These are phyloP conservation scores for Haplosporangium gracile DNA, from an alignment of 192 early-diverging fungal species.

Conservation along the genomic window DNA sequence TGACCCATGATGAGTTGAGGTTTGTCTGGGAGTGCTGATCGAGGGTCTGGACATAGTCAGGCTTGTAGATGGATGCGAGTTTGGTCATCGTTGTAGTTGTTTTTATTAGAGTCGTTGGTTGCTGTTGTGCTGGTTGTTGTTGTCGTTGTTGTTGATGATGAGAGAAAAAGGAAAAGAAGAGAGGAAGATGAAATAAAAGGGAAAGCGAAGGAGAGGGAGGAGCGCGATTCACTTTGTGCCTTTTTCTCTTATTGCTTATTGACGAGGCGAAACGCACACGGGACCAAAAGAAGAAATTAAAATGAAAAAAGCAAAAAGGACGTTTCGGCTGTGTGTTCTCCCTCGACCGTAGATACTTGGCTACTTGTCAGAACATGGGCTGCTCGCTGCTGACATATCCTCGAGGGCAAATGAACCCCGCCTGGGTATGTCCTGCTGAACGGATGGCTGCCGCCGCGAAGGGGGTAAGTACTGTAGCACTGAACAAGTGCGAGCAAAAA, in stretches of 20 bases:
- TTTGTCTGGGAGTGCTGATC: slow-evolving; percentile 73
- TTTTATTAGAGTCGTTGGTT: not conserved
- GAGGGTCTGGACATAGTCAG: slow-evolving; percentile 57
- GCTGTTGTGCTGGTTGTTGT: not conserved
- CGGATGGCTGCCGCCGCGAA: too few relatives aligned
- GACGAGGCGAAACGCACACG: not conserved
- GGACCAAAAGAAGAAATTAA: not conserved
- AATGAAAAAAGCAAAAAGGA: too few relatives aligned
- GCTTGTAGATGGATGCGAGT: slow-evolving; percentile 53
- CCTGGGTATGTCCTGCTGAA: too few relatives aligned
- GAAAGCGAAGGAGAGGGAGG: not conserved
- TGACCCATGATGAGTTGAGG: slow-evolving; percentile 74
- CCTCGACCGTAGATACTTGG: too few relatives aligned
- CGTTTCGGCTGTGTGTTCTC: too few relatives aligned
- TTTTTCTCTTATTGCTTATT: not conserved
- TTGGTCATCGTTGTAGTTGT: slow-evolving; percentile 31
- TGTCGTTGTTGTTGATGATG: not conserved
- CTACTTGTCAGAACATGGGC: too few relatives aligned
- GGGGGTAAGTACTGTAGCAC: too few relatives aligned
- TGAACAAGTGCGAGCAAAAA: too few relatives aligned
- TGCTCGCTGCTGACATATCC: too few relatives aligned
- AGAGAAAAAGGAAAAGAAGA: not conserved
- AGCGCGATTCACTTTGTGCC: not conserved
- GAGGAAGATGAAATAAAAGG: not conserved
- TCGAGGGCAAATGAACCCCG: too few relatives aligned